Base-by-base conservation (phyloP, 129 eudicot species). In the Erigeron canadensis region DNA sequence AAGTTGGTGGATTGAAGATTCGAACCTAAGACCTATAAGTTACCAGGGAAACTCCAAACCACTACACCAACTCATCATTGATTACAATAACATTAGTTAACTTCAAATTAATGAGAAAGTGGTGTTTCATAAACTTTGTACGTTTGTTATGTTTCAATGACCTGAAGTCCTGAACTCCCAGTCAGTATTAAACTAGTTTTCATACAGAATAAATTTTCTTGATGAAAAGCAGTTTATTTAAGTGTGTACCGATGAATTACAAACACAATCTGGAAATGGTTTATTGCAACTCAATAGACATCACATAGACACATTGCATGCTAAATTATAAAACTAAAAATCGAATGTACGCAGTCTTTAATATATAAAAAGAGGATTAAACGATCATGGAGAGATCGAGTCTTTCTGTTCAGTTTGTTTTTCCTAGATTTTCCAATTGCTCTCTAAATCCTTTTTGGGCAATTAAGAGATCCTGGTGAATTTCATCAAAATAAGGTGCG, bases 401-500 rank as follows among this genome's bases (percentile, higher is more conserved):
- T 61, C 81, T 85, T 72, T 6, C 87, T 78, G n/a, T 21, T 60
- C 47, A 54, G 44, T 75, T 53, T 62, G 6, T 9, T 17, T 34
- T 53, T 70, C 19, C 61, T 72, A 10, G 43, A 45, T 53, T 65
- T 9, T 21, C 37, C 69, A 72, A 60, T 42, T 55, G 72, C 79
- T 83, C 75, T 76, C 73, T 74, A 21, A 84, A 51, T 69, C 72
- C 72, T 78, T 59, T 83, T 64, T 71, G 84, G 28, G 72, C 77
- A 56, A 46, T 65, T 18, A 58, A 78, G 4, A 87, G 81, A 55
- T 61, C 44, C 42, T 64, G 74, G 6, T 87, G 87, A 3, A 90
- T 77, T 63, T 87, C 95, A 54, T 83, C 91, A 78, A 87, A 90
- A 79, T 90, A 81, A 64, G 97, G 97, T 40, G 70, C 56, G 1